Percentiles rank a stretch among this genome's conserved stretches.
Conservation (phyloP, 108 stramenopile genomes). For the Skeletonema tropicum region DNA sequence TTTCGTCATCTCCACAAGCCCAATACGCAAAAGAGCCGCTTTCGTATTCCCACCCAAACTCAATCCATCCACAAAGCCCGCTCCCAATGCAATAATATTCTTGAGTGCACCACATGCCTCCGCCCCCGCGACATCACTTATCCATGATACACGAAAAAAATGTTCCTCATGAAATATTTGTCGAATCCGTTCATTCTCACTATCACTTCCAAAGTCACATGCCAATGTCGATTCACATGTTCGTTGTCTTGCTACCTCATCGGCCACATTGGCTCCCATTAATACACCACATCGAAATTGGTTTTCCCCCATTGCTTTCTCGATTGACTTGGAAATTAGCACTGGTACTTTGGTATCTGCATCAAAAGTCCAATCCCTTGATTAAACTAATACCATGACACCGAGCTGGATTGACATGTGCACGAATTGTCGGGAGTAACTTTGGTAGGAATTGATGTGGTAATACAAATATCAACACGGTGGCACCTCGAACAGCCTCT, state of each 20-base stretch:
- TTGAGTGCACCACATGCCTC: conserved; percentile 97
- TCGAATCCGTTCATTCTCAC: conserved; percentile 71
- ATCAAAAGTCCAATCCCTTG: conserved; percentile 86
- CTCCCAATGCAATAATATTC: conserved; percentile 96
- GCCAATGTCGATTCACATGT: conserved; percentile 97
- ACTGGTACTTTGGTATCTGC: conserved; percentile 64
- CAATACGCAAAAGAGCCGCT: conserved; percentile 92
- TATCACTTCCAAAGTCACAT: conserved; percentile 70
- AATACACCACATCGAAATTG: conserved; percentile 83
- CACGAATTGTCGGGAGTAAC: conserved; percentile 75
- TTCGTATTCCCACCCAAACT: conserved; percentile 93
- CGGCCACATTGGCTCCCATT: conserved; percentile 99
- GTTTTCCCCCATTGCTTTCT: conserved; percentile 73
- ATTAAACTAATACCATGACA: conserved; percentile 88
- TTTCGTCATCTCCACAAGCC: conserved; percentile 81
- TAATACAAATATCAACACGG: conserved; percentile 92
- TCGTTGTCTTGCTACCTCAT: conserved; percentile 91
- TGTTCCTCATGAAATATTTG: conserved; percentile 79
- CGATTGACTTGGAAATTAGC: conserved; percentile 77
- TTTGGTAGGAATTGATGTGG: conserved; percentile 94
- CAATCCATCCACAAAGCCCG: conserved; percentile 96
- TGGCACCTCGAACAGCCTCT: conserved; percentile 82
- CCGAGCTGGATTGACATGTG: conserved; percentile 58
- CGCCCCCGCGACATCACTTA: conserved; percentile 88
- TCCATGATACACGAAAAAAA: conserved; percentile 93